These are phyloP conservation scores for Suhomyces wounanorum DNA, from an alignment of 1,139 yeast genomes.

Conservation along the genomic window DNA sequence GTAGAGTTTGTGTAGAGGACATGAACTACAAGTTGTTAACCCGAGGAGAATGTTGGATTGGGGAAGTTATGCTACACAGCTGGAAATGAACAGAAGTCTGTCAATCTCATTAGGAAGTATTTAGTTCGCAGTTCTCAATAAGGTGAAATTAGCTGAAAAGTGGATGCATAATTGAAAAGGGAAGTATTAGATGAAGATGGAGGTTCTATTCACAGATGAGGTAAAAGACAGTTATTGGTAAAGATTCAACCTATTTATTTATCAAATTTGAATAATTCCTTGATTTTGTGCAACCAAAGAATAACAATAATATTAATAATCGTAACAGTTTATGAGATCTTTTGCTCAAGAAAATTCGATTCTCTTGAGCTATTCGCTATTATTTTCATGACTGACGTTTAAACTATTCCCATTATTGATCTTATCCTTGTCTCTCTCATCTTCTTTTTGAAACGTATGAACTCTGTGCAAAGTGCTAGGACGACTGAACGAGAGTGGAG, in stretches of 20 bases:
- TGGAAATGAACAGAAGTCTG: too few relatives aligned
- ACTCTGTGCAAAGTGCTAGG: conserved; percentile 9
- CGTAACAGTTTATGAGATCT: too few relatives aligned
- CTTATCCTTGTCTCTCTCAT: conserved; percentile 14
- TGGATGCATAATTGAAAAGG: too few relatives aligned
- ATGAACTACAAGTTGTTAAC: too few relatives aligned
- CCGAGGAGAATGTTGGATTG: too few relatives aligned
- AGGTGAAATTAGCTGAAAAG: neutral
- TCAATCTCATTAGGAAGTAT: neutral
- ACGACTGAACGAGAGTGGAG: conserved; percentile 8
- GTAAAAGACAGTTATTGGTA: neutral
- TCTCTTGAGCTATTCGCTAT: conserved; percentile 9
- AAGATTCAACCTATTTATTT: neutral
- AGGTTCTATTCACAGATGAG: too few relatives aligned
- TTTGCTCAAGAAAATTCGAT: neutral
- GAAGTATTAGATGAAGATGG: too few relatives aligned
- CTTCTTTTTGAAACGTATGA: conserved; percentile 11
- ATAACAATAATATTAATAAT: too few relatives aligned
- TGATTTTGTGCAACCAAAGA: too few relatives aligned
- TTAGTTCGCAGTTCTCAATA: neutral
- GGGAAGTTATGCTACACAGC: too few relatives aligned
- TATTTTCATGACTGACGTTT: conserved; percentile 20
- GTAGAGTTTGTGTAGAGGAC: neutral
- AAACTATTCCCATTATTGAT: conserved; percentile 26
- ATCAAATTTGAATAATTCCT: too few relatives aligned